A percentile compares a stretch with the other conserved stretches of the same genome.
phyloP scores from a whole-genome alignment of 2,329 filamentous ascomycete species.

The Clonostachys byssicola region DNA sequence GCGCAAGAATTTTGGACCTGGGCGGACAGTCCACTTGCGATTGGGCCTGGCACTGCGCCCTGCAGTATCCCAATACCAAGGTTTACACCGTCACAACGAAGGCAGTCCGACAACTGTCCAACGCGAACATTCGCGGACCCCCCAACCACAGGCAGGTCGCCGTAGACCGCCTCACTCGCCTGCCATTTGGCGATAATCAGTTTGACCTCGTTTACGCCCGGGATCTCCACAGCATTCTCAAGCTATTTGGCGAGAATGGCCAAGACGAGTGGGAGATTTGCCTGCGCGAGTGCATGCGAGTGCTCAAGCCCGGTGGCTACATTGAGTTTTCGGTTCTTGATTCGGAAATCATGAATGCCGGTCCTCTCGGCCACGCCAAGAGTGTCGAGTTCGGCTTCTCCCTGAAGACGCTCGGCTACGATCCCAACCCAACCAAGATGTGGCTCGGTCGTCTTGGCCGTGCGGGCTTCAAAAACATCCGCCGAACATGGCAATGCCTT shows the following conservation, averaged over 20 bases:
- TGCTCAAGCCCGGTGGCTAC: conserved; percentile 89
- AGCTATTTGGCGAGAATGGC: conserved; percentile 62
- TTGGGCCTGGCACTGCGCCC: conserved; percentile 93
- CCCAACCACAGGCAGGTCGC: conserved; percentile 81
- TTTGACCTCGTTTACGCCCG: conserved; percentile 92
- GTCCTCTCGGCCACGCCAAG: conserved; percentile 73
- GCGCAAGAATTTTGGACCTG: conserved; percentile 75
- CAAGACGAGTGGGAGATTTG: conserved; percentile 87
- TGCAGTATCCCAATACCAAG: conserved; percentile 79
- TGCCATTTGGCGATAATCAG: conserved; percentile 81
- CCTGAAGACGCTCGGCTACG: conserved; percentile 85
- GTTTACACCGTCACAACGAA: conserved; percentile 85
- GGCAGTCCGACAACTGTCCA: conserved; percentile 63
- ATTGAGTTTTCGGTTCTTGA: conserved; percentile 90
- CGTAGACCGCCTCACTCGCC: conserved; percentile 70
- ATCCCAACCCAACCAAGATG: conserved; percentile 75
- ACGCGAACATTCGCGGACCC: conserved; percentile 75
- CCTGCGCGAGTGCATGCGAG: conserved; percentile 80
- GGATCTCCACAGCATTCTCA: conserved; percentile 80
- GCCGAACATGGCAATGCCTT: conserved; percentile 83
- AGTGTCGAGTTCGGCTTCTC: conserved; percentile 90
- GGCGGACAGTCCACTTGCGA: conserved; percentile 82
- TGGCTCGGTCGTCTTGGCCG: conserved; percentile 73
- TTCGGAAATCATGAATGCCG: conserved; percentile 82
- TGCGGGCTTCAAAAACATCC: conserved; percentile 74